phyloP scores from a whole-genome alignment of 2,329 filamentous ascomycete species.

The Apiospora rasikravindrae region DNA sequence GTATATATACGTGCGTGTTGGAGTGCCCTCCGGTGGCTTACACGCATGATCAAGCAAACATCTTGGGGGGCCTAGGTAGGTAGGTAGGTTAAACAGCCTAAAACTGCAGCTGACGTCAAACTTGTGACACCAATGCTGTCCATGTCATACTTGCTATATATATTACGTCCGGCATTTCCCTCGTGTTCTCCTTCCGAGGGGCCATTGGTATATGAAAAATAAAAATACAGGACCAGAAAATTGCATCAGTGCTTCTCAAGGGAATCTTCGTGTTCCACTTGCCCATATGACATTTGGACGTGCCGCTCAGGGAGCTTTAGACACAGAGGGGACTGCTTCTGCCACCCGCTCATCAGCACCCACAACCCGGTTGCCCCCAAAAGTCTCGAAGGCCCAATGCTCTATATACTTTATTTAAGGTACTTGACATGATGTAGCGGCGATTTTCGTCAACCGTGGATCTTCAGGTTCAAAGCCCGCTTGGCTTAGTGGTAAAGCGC shows the following conservation, averaged over 20 bases:
- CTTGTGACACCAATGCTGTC: neutral
- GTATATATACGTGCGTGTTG: neutral
- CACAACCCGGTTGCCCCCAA: neutral
- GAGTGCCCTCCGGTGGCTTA: neutral
- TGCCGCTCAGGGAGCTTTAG: too few relatives aligned
- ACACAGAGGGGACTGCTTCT: neutral
- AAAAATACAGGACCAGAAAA: neutral
- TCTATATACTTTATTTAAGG: too few relatives aligned
- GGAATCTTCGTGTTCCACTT: neutral
- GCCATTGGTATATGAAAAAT: neutral
- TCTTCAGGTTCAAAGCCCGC: neutral
- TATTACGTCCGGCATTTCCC: neutral
- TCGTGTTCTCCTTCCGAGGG: neutral
- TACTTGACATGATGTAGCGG: neutral
- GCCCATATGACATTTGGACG: neutral
- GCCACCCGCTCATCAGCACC: neutral
- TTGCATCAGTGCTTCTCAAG: neutral
- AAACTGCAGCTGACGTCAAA: neutral
- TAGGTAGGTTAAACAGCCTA: too few relatives aligned
- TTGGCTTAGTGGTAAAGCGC: constrained; percentile 22
- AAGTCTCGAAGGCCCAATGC: neutral
- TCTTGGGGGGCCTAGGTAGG: neutral
- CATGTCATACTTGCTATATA: neutral
- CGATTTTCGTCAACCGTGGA: neutral
- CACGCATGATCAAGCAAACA: neutral